Base-by-base conservation (phyloP, 306 rosid genomes). In the Benincasa hispida region DNA sequence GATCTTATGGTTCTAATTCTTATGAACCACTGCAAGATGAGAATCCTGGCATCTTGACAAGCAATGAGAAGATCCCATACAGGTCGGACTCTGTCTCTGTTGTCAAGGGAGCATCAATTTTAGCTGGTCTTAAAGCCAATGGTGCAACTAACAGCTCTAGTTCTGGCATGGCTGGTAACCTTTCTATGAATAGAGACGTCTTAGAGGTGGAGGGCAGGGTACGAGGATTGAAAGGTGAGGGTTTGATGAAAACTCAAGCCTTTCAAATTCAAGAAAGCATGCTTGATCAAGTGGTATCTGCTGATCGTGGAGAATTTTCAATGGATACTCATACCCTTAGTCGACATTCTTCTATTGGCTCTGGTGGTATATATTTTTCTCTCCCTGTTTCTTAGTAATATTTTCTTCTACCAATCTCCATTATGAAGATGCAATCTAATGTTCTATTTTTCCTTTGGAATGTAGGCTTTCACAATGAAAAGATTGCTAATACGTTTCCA, bases 1-100 rank as follows among this genome's bases (percentile, higher is more conserved):
- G 89, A 28, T 80, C 85, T 9, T 87, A 79, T 78, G 87, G 84
- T 80, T 81, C 87, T 30, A 77, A 55, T 76, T 79, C 79, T 18
- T 47, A 79, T 62, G 87, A 83, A 17, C 79, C 76, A 22, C 75
- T 18, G 78, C 83, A 53, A 45, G 86, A 79, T 51, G 88, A 77
- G 74, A 60, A 35, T 77, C 66, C 79, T 50, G 15, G 78, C 77
- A 77, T 55, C 54, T 58, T 79, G 77, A 82, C 77, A 51, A 76
- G 85, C 78, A 76, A 77, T 75, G 88, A 83, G 56, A 85, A 77
- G 14, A 27, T 75, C 65, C 77, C 61, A 27, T 83, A 74, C 77
- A 70, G 75, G 79, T 61, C 87, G 25, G 77, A 82, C 41, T 73
- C 87, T 53, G 81, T 81, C 17, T 79, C 80, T n/a, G 57, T 58